A percentile compares a stretch with the other conserved stretches of the same genome.
phyloP scores from a whole-genome alignment of 2,329 filamentous ascomycete species.

The Chaetomiaceae sp. region DNA sequence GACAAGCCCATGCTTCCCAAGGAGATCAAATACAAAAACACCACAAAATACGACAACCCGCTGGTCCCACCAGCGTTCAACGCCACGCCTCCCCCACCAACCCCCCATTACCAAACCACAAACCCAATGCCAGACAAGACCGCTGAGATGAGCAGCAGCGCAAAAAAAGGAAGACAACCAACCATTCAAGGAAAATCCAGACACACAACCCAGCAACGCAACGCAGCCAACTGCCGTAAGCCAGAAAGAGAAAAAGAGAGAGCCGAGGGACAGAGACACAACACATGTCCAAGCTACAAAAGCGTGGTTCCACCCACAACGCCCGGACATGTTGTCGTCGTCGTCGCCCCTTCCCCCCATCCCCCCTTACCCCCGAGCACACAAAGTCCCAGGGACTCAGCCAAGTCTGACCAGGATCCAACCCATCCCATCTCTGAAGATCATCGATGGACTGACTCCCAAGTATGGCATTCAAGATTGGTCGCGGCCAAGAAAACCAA shows the following conservation, averaged over 20 bases:
- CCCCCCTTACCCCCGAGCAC: neutral
- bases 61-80: neutral
- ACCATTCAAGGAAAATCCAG: neutral
- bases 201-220: neutral
- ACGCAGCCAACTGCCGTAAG: no score
- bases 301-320: conserved; percentile 14
- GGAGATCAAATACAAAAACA: neutral
- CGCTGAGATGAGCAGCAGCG: neutral
- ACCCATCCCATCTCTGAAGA: no score
- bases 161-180: neutral
- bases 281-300: conserved; percentile 8
- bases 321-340: conserved; percentile 4
- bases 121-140: conserved; percentile 1
- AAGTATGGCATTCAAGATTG: no score
- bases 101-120: conserved; percentile 2
- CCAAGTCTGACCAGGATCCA: no score
- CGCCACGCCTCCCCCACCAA: neutral
- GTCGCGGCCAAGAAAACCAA: neutral
- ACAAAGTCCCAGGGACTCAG: neutral
- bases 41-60: neutral
- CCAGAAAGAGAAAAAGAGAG: no score
- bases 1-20: neutral
- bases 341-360: no score
- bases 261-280: neutral
- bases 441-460: no score